phyloP scores from a whole-genome alignment of 225 moss, liverwort and hornwort genomes.

The Bryoerythrophyllum caledonicum region DNA sequence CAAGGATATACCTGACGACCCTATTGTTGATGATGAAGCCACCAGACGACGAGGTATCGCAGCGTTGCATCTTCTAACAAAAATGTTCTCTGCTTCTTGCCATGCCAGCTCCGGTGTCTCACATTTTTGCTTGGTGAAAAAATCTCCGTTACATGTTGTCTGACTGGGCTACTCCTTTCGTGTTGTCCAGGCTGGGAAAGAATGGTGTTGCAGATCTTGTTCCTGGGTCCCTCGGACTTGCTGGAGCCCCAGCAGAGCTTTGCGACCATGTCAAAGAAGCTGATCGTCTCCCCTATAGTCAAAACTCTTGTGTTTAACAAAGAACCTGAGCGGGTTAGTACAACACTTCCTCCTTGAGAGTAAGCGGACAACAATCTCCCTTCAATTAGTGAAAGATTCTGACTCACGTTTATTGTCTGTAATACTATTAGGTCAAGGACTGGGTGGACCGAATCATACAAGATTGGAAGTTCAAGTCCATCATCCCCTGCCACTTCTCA shows the following conservation, averaged over 20 bases:
- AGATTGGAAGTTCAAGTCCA: constrained; percentile 92
- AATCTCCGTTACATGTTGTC: not conserved
- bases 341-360: not conserved
- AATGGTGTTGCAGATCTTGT: constrained; percentile 97
- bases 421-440: constrained; percentile 74
- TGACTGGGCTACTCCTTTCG: not conserved
- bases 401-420: not conserved
- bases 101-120: not conserved
- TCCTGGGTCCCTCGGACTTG: constrained; percentile 90
- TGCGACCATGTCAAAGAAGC: constrained; percentile 78
- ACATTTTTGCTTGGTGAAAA: not conserved
- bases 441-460: constrained; percentile 75
- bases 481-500: constrained; percentile 92
- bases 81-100: not conserved
- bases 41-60: constrained; percentile 70
- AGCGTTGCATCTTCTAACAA: not conserved
- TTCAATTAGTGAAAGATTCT: not conserved
- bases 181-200: constrained; percentile 88
- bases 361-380: not conserved
- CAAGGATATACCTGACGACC: constrained; percentile 71
- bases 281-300: constrained; percentile 94
- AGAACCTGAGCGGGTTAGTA: constrained; percentile 87
- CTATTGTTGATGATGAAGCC: constrained; percentile 67
- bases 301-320: constrained; percentile 94
- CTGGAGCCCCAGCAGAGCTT: constrained; percentile 89